phyloP scores from a whole-genome alignment of 2,329 filamentous ascomycete genomes.

The Madurella fahalii region DNA sequence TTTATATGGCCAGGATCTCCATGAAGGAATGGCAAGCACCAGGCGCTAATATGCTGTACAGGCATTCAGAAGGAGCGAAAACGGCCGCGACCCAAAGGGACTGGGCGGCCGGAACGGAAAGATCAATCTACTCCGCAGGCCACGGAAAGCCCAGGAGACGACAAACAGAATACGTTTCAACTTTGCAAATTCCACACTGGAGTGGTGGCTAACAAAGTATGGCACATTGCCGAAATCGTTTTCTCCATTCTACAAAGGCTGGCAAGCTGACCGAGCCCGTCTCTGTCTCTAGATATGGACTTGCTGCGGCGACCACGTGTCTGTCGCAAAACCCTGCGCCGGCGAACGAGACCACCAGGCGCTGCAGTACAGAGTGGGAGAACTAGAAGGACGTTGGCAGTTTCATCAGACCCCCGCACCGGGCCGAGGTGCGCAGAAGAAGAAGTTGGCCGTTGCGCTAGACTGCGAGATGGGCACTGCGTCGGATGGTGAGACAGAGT shows the following conservation, averaged over 20 bases:
- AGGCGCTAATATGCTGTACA: not conserved
- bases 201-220: not conserved
- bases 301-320: conserved; percentile 9
- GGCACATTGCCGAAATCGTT: no score
- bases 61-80: not conserved
- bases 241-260: no score
- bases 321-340: not conserved
- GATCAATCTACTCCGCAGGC: not conserved
- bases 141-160: not conserved
- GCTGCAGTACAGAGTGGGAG: not conserved
- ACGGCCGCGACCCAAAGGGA: not conserved
- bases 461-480: conserved; percentile 55
- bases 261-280: not conserved
- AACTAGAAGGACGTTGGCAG: conserved; percentile 7
- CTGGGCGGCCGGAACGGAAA: not conserved
- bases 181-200: not conserved
- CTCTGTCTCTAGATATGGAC: conserved; percentile 4
- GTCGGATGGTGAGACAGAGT: conserved; percentile 41
- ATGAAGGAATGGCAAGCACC: not conserved
- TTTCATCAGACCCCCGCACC: not conserved
- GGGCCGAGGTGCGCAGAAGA: not conserved
- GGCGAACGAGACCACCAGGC: not conserved
- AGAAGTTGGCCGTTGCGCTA: conserved; percentile 26
- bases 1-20: not conserved
- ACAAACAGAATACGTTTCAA: not conserved